These are phyloP conservation scores for Isabelozyma gotoi DNA, from an alignment of 805 yeast genomes.

Conservation along the genomic window DNA sequence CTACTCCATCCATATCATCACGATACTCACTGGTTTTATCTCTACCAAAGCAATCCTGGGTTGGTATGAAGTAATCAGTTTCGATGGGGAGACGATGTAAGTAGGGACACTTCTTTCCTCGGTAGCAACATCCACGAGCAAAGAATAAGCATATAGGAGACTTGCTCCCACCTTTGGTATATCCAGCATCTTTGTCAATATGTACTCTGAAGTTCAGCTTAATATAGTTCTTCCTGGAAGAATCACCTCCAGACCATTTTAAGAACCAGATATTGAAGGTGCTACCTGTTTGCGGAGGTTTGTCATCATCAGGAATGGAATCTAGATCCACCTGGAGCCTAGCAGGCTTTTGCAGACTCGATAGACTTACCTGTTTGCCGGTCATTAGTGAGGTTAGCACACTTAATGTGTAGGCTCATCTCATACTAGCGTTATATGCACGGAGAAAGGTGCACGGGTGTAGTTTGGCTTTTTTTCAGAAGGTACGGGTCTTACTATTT, in stretches of 20 bases:
- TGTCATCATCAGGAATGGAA: conserved; percentile 51
- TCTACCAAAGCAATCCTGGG: conserved; percentile 90
- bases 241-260: conserved; percentile 83
- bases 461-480: too few relatives aligned
- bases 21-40: conserved; percentile 78
- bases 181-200: conserved; percentile 66
- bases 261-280: conserved; percentile 86
- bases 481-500: too few relatives aligned
- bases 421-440: background rate
- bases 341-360: conserved; percentile 46
- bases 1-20: conserved; percentile 95
- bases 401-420: background rate
- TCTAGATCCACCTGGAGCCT: conserved; percentile 71
- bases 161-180: conserved; percentile 62
- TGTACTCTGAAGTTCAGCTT: conserved; percentile 60
- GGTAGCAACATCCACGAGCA: conserved; percentile 84
- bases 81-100: conserved; percentile 73
- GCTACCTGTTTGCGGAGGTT: conserved; percentile 79
- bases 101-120: conserved; percentile 74
- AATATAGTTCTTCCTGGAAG: conserved; percentile 44
- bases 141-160: conserved; percentile 75
- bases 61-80: conserved; percentile 56
- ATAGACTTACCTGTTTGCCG: background rate
- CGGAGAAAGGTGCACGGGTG: background rate
- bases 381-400: background rate